These are phyloP conservation scores for Cercophora sp. DNA, from an alignment of 495 filamentous ascomycete genomes.

Conservation along the genomic window DNA sequence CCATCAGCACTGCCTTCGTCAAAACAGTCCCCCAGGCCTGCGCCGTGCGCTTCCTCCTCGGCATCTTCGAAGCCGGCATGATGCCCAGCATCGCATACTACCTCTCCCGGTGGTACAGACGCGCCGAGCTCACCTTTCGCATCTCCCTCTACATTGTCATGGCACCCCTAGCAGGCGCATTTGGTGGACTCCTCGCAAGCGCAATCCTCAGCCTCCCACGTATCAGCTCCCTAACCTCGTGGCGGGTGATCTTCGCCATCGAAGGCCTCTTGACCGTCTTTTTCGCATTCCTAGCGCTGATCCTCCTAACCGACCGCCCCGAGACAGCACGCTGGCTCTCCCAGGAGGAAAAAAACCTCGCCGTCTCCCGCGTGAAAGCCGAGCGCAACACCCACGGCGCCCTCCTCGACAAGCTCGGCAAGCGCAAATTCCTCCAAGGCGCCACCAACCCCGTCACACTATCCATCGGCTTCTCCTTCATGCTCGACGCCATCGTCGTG, in stretches of 20 bases:
- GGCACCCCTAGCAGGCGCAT: conserved; percentile 7
- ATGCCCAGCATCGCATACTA: conserved; percentile 51
- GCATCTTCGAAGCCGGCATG: conserved; percentile 65
- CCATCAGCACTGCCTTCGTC: conserved; percentile 58
- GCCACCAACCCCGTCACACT: neutral
- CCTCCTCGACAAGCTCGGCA: conserved; percentile 51
- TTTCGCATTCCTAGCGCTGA: neutral
- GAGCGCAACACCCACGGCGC: neutral
- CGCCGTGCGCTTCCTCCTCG: conserved; percentile 66
- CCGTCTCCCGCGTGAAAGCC: neutral
- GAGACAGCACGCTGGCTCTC: conserved; percentile 4
- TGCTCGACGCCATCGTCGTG: conserved; percentile 8
- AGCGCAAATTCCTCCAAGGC: conserved; percentile 45
- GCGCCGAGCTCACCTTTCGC: conserved; percentile 15
- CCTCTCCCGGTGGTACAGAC: conserved; percentile 12
- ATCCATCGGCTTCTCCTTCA: neutral
- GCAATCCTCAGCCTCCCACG: conserved; percentile 5
- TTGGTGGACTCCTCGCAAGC: conserved; percentile 8
- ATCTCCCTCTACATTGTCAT: conserved; percentile 8
- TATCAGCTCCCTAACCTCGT: conserved; percentile 5
- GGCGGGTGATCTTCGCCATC: conserved; percentile 8
- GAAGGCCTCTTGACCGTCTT: conserved; percentile 5
- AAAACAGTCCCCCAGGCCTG: conserved; percentile 63
- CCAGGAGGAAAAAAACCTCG: neutral
- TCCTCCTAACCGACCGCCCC: conserved; percentile 5